Evolutionary conservation across 225 moss, liverwort and hornwort genomes (phyloP), one percentile per base, ranked within the genome.

Genomic region (Pseudisothecium myosuroides): DNA sequence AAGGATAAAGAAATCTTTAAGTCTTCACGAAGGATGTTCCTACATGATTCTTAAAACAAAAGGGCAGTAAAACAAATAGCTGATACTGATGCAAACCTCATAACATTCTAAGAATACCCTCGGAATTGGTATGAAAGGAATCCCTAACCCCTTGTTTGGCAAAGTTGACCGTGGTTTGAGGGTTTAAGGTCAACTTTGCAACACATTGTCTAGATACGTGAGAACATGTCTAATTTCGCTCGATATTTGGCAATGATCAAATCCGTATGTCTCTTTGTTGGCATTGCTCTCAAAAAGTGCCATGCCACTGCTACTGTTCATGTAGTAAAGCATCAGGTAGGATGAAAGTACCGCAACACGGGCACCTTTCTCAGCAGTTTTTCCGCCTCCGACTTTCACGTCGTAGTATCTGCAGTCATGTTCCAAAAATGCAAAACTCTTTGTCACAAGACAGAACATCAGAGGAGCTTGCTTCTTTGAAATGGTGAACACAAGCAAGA

Each of bases 301-400:
- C 36, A 31, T 43, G 67, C 43, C 79, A 79, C 56, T 78, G 15
- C 37, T 62, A 63, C 37, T 21, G 7, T 34, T 67, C 58, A 63
- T 82, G 82, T 36, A 78, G 58, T 68, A 59, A 85, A 43, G 54
- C 29, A 81, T 50, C 22, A 71, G 88, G 89, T 90, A 72, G 88
- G 85, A 86, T 88, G 86, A 87, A 14, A 8, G 88, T 94, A 99
- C 98, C 96, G 98, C 98, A 91, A 99, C 98, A 91, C 98, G 96
- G 63, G 93, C 92, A 67, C 98, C 98, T 87, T 83, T 96, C 87
- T 92, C 91, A 79, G 98, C 97, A 45, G 89, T 43, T 81, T 93
- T 89, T 86, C 98, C 98, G 82, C 93, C 94, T 94, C 98, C 96
- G 71, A 99, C 96, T 91, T 94, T 95, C 85, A 99, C 83, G 88